Conservation (phyloP, 1,139 yeast genomes). For the Wickerhamomyces sp. region DNA sequence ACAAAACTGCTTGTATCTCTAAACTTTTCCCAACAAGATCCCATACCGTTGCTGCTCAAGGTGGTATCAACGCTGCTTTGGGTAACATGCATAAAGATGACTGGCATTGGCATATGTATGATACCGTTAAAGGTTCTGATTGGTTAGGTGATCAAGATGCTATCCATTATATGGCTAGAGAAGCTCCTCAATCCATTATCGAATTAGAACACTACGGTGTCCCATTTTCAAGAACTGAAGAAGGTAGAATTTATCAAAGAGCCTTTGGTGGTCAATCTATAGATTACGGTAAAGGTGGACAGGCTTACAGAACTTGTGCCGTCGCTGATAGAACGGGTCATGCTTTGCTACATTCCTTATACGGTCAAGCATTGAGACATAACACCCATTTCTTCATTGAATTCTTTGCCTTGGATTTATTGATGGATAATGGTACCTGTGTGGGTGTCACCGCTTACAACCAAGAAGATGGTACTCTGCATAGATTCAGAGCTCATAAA, state of each 20-base stretch:
- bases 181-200: constrained; percentile 93
- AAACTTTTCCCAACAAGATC: constrained; percentile 98
- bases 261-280: constrained; percentile 98
- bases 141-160: constrained; percentile 99
- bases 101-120: constrained; percentile 99
- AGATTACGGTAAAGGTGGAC: constrained; percentile 97
- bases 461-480: constrained; percentile 98
- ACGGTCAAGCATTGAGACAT: constrained; percentile 95
- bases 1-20: constrained; percentile 95
- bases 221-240: constrained; percentile 96
- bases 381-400: constrained; percentile 98
- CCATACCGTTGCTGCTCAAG: constrained; percentile 99
- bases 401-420: constrained; percentile 90
- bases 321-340: constrained; percentile 99
- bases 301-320: constrained; percentile 98
- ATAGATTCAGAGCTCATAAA: constrained; percentile 94
- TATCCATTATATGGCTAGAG: constrained; percentile 97
- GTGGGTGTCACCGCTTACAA: constrained; percentile 97
- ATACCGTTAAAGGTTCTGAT: constrained; percentile 99
- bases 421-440: constrained; percentile 95
- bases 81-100: constrained; percentile 96
- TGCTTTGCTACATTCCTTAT: constrained; percentile 90
- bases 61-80: constrained; percentile 98
- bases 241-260: constrained; percentile 96
- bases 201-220: constrained; percentile 98